Evolutionary conservation across 805 yeast genomes (phyloP).

Genomic region (Ascoidea asiatica): DNA sequence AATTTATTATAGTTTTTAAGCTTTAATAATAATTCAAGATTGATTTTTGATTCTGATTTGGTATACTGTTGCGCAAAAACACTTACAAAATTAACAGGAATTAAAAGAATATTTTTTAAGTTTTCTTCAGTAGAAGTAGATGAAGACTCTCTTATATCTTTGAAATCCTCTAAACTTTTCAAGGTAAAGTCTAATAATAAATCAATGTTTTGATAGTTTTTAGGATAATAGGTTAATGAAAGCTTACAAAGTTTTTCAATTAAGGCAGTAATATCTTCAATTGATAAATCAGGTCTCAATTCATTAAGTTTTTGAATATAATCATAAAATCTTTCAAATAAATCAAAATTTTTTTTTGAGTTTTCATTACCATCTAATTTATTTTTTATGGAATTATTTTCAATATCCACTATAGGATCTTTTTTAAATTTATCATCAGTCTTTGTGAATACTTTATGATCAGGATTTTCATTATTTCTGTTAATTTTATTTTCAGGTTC

Average conservation of each 20-base stretch:
- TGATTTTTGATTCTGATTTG: constrained; percentile 3
- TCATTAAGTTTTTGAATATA: constrained; percentile 45
- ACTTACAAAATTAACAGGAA: constrained; percentile 31
- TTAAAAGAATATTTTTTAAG: constrained; percentile 31
- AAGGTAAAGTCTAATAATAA: constrained; percentile 42
- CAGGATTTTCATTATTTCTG: constrained; percentile 1
- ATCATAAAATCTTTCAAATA: constrained; percentile 55
- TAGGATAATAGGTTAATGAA: constrained; percentile 54
- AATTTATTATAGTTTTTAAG: constrained; percentile 40
- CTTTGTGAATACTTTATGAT: background rate
- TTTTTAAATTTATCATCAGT: constrained; percentile 1
- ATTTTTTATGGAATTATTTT: constrained; percentile 1
- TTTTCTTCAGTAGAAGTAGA: constrained; percentile 20
- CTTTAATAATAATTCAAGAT: constrained; percentile 20
- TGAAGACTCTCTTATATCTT: constrained; percentile 12
- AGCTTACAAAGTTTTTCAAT: constrained; percentile 54
- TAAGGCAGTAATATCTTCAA: constrained; percentile 51
- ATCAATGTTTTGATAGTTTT: constrained; percentile 46
- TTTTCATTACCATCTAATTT: background rate
- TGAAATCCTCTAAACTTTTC: constrained; percentile 22
- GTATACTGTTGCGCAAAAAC: constrained; percentile 16
- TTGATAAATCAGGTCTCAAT: constrained; percentile 48
- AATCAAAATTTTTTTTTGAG: constrained; percentile 13
- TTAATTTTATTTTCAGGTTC: constrained; percentile 6
- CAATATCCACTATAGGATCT: constrained; percentile 3